A percentile compares a stretch with the other conserved stretches of the same genome.
Evolutionary conservation across 2,329 filamentous ascomycete species (phyloP).

Genomic region (Magnaporthales sp.): DNA sequence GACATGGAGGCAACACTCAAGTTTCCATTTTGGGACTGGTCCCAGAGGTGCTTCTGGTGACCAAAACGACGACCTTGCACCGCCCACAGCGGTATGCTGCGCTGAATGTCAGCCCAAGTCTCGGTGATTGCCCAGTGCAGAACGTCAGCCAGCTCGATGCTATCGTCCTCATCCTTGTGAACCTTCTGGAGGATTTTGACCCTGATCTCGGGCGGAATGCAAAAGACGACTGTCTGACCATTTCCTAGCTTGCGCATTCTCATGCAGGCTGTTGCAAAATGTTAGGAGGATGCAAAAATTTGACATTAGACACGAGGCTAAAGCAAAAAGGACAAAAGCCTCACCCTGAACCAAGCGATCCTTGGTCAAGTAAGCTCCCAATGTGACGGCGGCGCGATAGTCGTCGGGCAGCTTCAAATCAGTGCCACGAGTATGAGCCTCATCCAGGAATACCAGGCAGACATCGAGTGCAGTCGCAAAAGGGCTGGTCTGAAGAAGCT

Average conservation of each 20-base stretch:
- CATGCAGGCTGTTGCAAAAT: conserved; percentile 48
- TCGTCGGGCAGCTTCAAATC: conserved; percentile 52
- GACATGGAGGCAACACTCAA: conserved; percentile 13
- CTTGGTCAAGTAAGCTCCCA: conserved; percentile 58
- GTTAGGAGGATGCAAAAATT: too few species aligned
- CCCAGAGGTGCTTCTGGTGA: conserved; percentile 28
- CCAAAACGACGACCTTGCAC: conserved; percentile 46
- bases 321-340: too few species aligned
- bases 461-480: conserved; percentile 44
- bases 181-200: conserved; percentile 33
- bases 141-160: conserved; percentile 43
- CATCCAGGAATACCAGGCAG: conserved; percentile 62
- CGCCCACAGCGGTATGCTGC: conserved; percentile 50
- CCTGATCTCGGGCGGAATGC: conserved; percentile 49
- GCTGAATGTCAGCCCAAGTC: conserved; percentile 30
- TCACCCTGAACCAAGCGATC: conserved; percentile 60
- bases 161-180: conserved; percentile 2
- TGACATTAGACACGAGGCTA: too few species aligned
- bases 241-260: too few species aligned
- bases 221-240: conserved; percentile 58
- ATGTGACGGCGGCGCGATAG: conserved; percentile 57
- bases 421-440: conserved; percentile 61
- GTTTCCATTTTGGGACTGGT: neutral
- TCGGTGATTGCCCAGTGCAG: conserved; percentile 51
- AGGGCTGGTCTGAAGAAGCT: conserved; percentile 47